phyloP scores from a whole-genome alignment of 2,329 filamentous ascomycete genomes.

The Cytospora piceicola region DNA sequence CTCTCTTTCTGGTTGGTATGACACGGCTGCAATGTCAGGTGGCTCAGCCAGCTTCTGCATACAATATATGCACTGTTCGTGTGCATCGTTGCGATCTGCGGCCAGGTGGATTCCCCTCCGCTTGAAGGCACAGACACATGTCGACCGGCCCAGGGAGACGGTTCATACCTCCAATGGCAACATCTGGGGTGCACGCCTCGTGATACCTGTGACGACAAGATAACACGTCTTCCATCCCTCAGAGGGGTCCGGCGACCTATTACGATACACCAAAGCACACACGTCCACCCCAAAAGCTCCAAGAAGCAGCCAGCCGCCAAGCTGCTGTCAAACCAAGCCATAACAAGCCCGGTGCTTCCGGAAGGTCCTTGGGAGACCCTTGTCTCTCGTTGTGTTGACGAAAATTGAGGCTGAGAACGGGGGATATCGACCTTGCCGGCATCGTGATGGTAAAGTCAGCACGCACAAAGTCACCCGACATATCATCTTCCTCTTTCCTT shows the following conservation, averaged over 20 bases:
- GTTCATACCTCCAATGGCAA: slow-evolving; percentile 24
- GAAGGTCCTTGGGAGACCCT: background rate
- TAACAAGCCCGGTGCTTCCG: slow-evolving; percentile 14
- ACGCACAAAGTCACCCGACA: background rate
- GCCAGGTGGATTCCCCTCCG: slow-evolving; percentile 5
- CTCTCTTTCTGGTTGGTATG: slow-evolving; percentile 14
- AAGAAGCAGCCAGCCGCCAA: slow-evolving; percentile 12
- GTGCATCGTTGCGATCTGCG: slow-evolving; percentile 7
- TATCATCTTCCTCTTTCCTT: slow-evolving; percentile 3
- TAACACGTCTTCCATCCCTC: slow-evolving; percentile 13
- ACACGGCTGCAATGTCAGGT: slow-evolving; percentile 15
- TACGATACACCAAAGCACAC: slow-evolving; percentile 1
- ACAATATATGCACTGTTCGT: too few relatives aligned
- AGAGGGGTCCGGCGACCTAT: background rate
- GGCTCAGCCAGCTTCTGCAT: slow-evolving; percentile 15
- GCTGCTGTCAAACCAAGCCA: slow-evolving; percentile 16
- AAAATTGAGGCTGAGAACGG: background rate
- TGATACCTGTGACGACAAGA: slow-evolving; percentile 17
- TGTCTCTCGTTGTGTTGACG: background rate
- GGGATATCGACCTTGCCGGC: background rate
- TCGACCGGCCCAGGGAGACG: slow-evolving; percentile 12
- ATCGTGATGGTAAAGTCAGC: background rate
- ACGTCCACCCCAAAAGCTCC: background rate
- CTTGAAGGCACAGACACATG: background rate
- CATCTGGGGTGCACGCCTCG: slow-evolving; percentile 13